Evolutionary conservation across 2,329 filamentous ascomycete genomes (phyloP), one percentile per base, ranked within the genome.

Genomic region (Stylonectria norvegica): DNA sequence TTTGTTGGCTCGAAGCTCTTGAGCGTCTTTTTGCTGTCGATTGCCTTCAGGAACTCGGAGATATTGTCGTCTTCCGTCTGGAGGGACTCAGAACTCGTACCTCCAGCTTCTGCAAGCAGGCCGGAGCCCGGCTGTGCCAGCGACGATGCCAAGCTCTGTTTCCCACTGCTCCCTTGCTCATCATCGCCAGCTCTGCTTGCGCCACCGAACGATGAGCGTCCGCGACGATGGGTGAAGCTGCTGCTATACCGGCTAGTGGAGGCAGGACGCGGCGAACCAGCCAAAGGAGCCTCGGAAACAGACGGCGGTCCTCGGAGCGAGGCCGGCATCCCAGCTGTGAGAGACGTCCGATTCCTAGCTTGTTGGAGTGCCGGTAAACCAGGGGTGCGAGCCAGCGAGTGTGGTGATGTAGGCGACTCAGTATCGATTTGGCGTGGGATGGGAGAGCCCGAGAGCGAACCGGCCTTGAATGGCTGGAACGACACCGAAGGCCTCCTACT

Each of bases 381-480:
- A 3, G 70, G 72, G 5, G 68, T 64, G 18, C 76, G 70, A 16
- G 68, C 57, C 7, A 73, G 57, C 1, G 77, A 79, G 31, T 73
- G 70, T 3, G 78, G 75, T 3, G 80, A 83, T 20, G 73, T 68
- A 11, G 78, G 74, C 2, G 70, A 59, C 34, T 79, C 77, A 11
- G 66, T 61, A 10, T 79, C 76, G 3, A 65, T 59, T 5, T 69
- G 60, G 20, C 74, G 69, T 19, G 69, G 68, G n/a, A 73, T 61
- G 0, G 90, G 91, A 4, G 90, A 96, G 4, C 86, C 89, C 2
- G 90, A 95, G n/a, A 97, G 72, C 2, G 91, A 94, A 9, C 91
- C 91, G 11, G 90, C 88, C 65, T 98, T 98, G 71, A 98, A 98
- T 0, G 91, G 90, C 54, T 94, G 88, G 56, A 96, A 95, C 1